Evolutionary conservation across 257 asterid species (phyloP).

Genomic region (Euphrasia confusa): DNA sequence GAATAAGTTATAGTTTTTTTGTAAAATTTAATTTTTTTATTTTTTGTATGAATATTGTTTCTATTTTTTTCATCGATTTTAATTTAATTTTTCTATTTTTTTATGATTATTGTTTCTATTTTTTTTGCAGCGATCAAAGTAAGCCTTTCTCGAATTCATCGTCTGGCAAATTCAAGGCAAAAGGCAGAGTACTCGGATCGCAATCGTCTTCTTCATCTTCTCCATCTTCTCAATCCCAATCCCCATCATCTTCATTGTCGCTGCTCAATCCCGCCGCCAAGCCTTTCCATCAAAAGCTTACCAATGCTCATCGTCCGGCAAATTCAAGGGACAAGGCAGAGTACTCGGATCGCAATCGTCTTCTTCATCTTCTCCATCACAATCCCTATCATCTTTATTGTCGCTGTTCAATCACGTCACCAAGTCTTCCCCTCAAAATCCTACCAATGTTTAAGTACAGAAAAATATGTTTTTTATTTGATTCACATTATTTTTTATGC

Average conservation of each 20-base stretch:
- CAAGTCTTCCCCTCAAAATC: conserved; percentile 31
- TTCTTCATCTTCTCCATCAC: conserved; percentile 25
- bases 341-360: conserved; percentile 69
- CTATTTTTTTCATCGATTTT: no score
- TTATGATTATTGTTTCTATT: no score
- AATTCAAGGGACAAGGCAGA: conserved; percentile 90
- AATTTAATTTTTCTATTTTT: no score
- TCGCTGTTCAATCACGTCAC: conserved; percentile 20
- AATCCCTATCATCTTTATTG: no score
- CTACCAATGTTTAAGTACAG: conserved; percentile 5
- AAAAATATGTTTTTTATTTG: no score
- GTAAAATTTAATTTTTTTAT: no score
- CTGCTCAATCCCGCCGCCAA: conserved; percentile 24
- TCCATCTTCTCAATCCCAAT: neutral
- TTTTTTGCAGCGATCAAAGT: no score
- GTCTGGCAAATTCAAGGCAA: conserved; percentile 85
- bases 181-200: conserved; percentile 80
- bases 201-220: conserved; percentile 39
- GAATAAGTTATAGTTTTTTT: no score
- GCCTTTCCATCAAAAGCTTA: conserved; percentile 30
- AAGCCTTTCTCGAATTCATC: conserved; percentile 59
- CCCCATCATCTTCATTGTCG: neutral
- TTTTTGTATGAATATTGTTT: no score
- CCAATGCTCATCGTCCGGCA: conserved; percentile 49
- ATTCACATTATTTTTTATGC: no score